These are phyloP conservation scores for Serendipita sp. DNA, from an alignment of 768 basidiomycete genomes.

Conservation along the genomic window DNA sequence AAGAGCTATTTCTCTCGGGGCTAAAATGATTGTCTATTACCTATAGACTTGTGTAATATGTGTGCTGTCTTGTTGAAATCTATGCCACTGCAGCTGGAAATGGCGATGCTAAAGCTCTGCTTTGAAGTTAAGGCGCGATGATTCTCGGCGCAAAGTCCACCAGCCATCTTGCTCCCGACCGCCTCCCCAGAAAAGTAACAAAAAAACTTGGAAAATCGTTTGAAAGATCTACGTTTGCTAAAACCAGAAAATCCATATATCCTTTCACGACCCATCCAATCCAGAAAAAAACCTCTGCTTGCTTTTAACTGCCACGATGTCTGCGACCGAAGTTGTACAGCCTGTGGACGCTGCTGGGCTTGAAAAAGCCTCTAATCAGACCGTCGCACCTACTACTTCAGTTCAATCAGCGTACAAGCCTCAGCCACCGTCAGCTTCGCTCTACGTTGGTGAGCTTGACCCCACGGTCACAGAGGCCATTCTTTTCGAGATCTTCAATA, in stretches of 20 bases:
- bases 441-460: conserved; percentile 99
- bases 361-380: conserved; percentile 23
- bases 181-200: conserved; percentile 21
- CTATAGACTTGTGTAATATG: background rate
- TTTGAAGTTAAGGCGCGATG: conserved; percentile 5
- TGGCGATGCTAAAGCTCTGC: conserved; percentile 38
- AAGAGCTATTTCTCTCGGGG: conserved; percentile 62
- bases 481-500: conserved; percentile 99
- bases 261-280: conserved; percentile 20
- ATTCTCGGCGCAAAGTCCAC: conserved; percentile 1
- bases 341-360: conserved; percentile 29
- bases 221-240: conserved; percentile 21
- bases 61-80: background rate
- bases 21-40: background rate
- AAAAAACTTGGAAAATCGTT: conserved; percentile 12
- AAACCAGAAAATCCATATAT: conserved; percentile 28
- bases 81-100: background rate
- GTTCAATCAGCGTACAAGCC: conserved; percentile 24
- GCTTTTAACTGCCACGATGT: conserved; percentile 10
- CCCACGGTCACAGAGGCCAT: conserved; percentile 97
- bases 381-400: conserved; percentile 30
- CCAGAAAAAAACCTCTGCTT: conserved; percentile 8
- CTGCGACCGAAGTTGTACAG: conserved; percentile 36
- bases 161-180: conserved; percentile 7
- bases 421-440: conserved; percentile 68